Base-by-base conservation (phyloP, 148 eudicot species). In the Pouteria glomerata region DNA sequence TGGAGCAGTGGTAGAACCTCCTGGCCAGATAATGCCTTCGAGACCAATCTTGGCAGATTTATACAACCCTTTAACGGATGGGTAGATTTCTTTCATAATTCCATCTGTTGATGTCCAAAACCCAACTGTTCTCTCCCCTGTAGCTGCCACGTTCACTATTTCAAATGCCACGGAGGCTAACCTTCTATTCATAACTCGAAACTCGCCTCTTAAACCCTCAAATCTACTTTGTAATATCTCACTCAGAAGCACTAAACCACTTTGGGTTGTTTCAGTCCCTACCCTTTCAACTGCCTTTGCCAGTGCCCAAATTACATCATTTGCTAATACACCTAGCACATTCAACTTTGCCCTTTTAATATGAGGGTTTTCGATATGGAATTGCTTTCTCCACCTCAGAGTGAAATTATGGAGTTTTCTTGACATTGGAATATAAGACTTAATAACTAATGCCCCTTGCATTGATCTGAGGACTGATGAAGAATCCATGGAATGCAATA, bases 21-120 rank as follows among this genome's bases (percentile, higher is more conserved):
- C 82, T 8, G 82, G 82, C 82, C 82, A 78, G 35, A 62, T 55
- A 62, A 78, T 58, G 27, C 39, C 47, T 55, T 78, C 65, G 42
- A 67, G 61, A 37, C 66, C 47, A 0, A 5, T 26, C 6, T 33
- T 26, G 61, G 33, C 13, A 58, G 23, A 31, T 1, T 23, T 2
- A 16, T 31, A 16, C 41, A 31, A 31, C 29, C 30, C 35, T 10
- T 27, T 14, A 14, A 33, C 14, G 16, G 26, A 37, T 62, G 26
- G 58, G 39, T 45, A 26, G 18, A 64, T 57, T 50, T 65, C 57
- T 59, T 47, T 52, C 0, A 33, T 4, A 6, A 52, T 37, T 24
- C 73, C 75, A 74, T 42, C 29, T 0, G 13, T 39, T 2, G 35
- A 19, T 45, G 57, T 69, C 81, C 81, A 78, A 63, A 68, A 69